Conservation (phyloP, 306 rosid genomes). For the Albizia julibrissin region DNA sequence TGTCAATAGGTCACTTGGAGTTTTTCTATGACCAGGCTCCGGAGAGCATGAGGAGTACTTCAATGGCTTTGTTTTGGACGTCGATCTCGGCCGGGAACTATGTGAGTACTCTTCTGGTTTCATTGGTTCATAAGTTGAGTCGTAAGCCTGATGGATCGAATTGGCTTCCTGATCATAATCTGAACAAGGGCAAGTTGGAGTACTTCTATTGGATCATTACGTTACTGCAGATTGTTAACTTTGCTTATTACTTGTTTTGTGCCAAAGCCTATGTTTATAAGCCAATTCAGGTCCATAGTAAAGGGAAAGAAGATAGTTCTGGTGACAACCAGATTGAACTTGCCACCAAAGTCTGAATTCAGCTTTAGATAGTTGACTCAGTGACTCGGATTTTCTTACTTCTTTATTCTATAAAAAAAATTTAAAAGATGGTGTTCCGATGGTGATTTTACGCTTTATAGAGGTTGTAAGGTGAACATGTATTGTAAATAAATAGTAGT, state of each 20-base stretch:
- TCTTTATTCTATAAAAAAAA: background rate
- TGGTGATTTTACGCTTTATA: background rate
- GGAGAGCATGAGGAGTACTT: constrained; percentile 91
- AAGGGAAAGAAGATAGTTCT: constrained; percentile 26
- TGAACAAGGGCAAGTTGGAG: constrained; percentile 60
- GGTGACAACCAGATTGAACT: constrained; percentile 60
- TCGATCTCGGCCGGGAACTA: constrained; percentile 70
- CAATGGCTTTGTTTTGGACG: constrained; percentile 81
- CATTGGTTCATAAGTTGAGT: constrained; percentile 64
- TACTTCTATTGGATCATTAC: constrained; percentile 69
- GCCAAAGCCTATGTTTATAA: constrained; percentile 73
- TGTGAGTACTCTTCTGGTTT: constrained; percentile 71
- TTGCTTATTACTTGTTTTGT: constrained; percentile 63
- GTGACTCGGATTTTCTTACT: background rate
- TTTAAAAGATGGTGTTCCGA: background rate
- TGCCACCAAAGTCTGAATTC: constrained; percentile 29
- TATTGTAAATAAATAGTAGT: background rate
- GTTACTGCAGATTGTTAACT: constrained; percentile 44
- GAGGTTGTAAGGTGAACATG: background rate
- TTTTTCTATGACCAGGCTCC: constrained; percentile 95
- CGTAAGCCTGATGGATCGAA: constrained; percentile 49
- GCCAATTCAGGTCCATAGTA: constrained; percentile 58
- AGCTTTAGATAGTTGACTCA: background rate
- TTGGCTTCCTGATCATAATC: constrained; percentile 57
- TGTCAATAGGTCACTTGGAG: constrained; percentile 90